Conservation (phyloP, 768 basidiomycete species). For the Boletus huronensis region DNA sequence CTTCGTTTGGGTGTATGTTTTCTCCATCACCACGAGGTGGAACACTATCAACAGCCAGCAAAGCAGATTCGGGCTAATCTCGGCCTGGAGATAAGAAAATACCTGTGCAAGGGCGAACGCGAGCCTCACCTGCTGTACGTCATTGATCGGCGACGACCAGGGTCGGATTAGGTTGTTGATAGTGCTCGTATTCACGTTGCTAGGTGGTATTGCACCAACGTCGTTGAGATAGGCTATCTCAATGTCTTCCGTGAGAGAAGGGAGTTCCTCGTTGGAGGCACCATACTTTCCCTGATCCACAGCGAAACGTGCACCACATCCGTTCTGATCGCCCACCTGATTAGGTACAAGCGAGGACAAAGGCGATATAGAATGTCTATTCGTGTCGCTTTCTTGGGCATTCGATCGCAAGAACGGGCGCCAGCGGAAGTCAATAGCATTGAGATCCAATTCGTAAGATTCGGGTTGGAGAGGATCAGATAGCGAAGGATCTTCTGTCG, state of each 20-base stretch:
- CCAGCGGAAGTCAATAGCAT: conserved; percentile 54
- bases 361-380: neutral
- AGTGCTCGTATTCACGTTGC: conserved; percentile 4
- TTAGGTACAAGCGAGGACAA: conserved; percentile 5
- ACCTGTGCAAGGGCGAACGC: conserved; percentile 23
- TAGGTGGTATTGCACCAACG: conserved; percentile 3
- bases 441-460: conserved; percentile 38
- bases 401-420: conserved; percentile 41
- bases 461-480: conserved; percentile 38
- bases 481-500: conserved; percentile 44
- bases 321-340: conserved; percentile 16
- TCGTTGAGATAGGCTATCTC: conserved; percentile 6
- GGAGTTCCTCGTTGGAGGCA: conserved; percentile 11
- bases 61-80: conserved; percentile 4
- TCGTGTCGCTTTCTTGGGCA: conserved; percentile 5
- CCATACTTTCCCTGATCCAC: conserved; percentile 8
- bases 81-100: conserved; percentile 31
- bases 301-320: conserved; percentile 9
- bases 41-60: conserved; percentile 3
- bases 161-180: neutral
- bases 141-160: conserved; percentile 11
- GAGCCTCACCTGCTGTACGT: conserved; percentile 8
- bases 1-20: conserved; percentile 5
- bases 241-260: conserved; percentile 6
- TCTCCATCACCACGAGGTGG: conserved; percentile 18